Conservation (phyloP, 2,329 filamentous ascomycete genomes). For the Rasamsonia emersonii region DNA sequence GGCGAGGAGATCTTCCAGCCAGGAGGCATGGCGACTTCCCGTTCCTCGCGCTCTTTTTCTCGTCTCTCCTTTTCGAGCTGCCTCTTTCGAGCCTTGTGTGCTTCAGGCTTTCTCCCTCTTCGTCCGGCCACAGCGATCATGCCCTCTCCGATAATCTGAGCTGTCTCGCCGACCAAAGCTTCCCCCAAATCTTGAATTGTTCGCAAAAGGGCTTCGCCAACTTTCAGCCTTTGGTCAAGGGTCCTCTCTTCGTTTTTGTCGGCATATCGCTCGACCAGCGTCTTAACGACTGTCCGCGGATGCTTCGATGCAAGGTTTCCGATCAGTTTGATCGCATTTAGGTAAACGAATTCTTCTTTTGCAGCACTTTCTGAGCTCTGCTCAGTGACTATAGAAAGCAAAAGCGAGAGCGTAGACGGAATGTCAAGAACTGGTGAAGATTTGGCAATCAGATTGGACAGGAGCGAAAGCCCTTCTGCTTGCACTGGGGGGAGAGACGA, state of each 20-base stretch:
- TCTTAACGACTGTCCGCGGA: slow-evolving; percentile 33
- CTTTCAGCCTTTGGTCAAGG: slow-evolving; percentile 32
- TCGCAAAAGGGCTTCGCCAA: slow-evolving; percentile 33
- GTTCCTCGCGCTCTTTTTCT: slow-evolving; percentile 19
- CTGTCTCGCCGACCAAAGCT: slow-evolving; percentile 28
- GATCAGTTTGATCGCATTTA: slow-evolving; percentile 35
- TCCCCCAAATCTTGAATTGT: slow-evolving; percentile 34
- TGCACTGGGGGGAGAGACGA: slow-evolving; percentile 34
- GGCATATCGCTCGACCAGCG: slow-evolving; percentile 31
- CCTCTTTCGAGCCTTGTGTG: slow-evolving; percentile 21
- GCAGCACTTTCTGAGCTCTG: slow-evolving; percentile 18
- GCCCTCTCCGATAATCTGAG: slow-evolving; percentile 28
- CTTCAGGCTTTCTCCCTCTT: slow-evolving; percentile 27
- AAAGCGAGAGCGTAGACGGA: slow-evolving; percentile 31
- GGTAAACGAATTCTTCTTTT: slow-evolving; percentile 36
- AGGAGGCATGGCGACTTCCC: slow-evolving; percentile 16
- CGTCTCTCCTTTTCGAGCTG: slow-evolving; percentile 19
- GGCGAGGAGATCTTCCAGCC: slow-evolving; percentile 23
- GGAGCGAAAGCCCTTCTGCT: slow-evolving; percentile 34
- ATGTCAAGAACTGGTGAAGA: slow-evolving; percentile 36
- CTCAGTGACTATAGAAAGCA: slow-evolving; percentile 31
- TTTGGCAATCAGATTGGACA: slow-evolving; percentile 31
- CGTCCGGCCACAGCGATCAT: slow-evolving; percentile 33
- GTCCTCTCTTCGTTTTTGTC: slow-evolving; percentile 28
- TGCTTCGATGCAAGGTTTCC: slow-evolving; percentile 33